These are phyloP conservation scores for Leccinum disarticulatum DNA, from an alignment of 768 basidiomycete species.

Conservation along the genomic window DNA sequence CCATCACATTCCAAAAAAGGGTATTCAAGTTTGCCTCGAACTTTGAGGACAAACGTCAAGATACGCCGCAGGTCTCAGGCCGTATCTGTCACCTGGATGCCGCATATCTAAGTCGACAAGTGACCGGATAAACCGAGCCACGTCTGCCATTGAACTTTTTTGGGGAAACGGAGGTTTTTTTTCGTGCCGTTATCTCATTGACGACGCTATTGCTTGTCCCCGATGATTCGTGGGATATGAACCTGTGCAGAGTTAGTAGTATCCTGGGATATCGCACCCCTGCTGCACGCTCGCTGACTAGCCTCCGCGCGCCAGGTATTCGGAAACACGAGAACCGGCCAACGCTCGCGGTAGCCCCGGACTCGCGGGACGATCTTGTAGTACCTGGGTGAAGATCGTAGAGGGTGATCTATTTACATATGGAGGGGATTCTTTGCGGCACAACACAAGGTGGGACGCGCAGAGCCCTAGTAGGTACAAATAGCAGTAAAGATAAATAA, in stretches of 20 bases:
- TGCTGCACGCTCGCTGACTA: background rate
- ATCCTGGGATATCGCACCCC: background rate
- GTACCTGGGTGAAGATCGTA: background rate
- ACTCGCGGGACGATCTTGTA: conserved; percentile 12
- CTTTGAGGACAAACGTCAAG: background rate
- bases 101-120: background rate
- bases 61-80: background rate
- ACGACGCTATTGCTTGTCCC: background rate
- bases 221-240: background rate
- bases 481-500: too few relatives aligned
- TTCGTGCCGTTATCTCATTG: background rate
- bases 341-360: background rate
- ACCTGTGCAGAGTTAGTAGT: background rate
- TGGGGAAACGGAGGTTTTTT: background rate
- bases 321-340: background rate
- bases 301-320: background rate
- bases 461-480: too few relatives aligned
- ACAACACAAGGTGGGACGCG: too few relatives aligned
- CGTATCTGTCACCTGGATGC: background rate
- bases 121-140: background rate
- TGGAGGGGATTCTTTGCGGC: background rate
- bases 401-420: conserved; percentile 7
- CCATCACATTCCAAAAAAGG: background rate
- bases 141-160: background rate
- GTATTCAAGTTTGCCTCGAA: background rate